Conservation (phyloP, 805 yeast genomes). For the Wickerhamomyces chambardii region DNA sequence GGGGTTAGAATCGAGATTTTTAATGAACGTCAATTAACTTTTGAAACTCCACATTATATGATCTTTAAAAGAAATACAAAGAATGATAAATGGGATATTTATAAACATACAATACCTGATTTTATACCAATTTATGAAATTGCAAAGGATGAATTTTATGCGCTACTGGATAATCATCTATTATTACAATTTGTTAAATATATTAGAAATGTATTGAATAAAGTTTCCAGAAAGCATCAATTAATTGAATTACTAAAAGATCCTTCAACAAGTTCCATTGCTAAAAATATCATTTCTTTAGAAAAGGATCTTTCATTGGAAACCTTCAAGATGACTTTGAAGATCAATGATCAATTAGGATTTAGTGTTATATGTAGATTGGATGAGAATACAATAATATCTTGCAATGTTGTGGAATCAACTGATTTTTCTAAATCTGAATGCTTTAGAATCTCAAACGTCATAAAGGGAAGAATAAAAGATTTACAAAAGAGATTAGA, state of each 20-base stretch:
- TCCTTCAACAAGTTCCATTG: too few relatives aligned
- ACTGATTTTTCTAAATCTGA: conserved; percentile 14
- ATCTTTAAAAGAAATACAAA: conserved; percentile 21
- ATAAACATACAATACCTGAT: conserved; percentile 28
- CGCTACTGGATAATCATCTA: conserved; percentile 5
- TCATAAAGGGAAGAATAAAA: conserved; percentile 11
- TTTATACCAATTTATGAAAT: conserved; percentile 10
- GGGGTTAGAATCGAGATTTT: conserved; percentile 32
- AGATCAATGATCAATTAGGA: conserved; percentile 3
- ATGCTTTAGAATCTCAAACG: conserved; percentile 9
- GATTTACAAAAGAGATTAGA: conserved; percentile 7
- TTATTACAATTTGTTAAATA: conserved; percentile 7
- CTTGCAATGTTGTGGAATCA: conserved; percentile 6
- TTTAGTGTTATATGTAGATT: conserved; percentile 7
- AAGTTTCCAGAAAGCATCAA: conserved; percentile 13
- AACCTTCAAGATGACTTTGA: conserved; percentile 8
- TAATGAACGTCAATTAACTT: conserved; percentile 15
- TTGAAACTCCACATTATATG: conserved; percentile 26
- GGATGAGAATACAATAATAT: conserved; percentile 6
- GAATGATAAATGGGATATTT: conserved; percentile 20
- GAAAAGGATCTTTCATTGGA: conserved; percentile 14
- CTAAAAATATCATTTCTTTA: conserved; percentile 5
- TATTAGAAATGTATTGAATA: conserved; percentile 7
- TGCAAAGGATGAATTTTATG: conserved; percentile 8
- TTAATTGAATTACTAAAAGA: conserved; percentile 6